These are phyloP conservation scores for Rhizopus stolonifer DNA, from an alignment of 371 early-diverging fungal genomes.

Conservation along the genomic window DNA sequence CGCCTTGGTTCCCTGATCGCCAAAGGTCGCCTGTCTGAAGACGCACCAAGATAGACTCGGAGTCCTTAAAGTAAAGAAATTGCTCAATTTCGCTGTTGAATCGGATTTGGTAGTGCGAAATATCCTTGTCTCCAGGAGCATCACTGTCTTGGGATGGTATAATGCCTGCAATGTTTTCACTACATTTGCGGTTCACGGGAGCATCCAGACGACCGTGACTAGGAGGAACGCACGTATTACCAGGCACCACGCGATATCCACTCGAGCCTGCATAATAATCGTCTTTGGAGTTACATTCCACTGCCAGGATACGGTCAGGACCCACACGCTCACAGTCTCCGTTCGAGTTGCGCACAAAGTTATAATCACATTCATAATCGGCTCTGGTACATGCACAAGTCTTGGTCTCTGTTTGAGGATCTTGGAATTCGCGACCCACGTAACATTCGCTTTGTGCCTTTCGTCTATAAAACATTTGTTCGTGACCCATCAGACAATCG, in stretches of 20 bases:
- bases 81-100: slow-evolving; percentile 54
- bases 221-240: slow-evolving; percentile 66
- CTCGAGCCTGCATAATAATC: slow-evolving; percentile 75
- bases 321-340: slow-evolving; percentile 62
- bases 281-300: slow-evolving; percentile 58
- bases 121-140: slow-evolving; percentile 27
- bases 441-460: slow-evolving; percentile 78
- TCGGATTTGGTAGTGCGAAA: slow-evolving; percentile 35
- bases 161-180: slow-evolving; percentile 33
- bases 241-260: slow-evolving; percentile 87
- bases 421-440: slow-evolving; percentile 67
- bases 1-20: slow-evolving; percentile 66
- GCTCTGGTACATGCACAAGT: slow-evolving; percentile 77
- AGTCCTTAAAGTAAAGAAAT: slow-evolving; percentile 56
- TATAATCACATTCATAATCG: slow-evolving; percentile 94
- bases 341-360: slow-evolving; percentile 60
- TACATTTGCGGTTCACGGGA: slow-evolving; percentile 63
- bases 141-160: slow-evolving; percentile 4
- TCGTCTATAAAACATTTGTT: slow-evolving; percentile 70
- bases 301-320: slow-evolving; percentile 50
- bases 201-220: slow-evolving; percentile 59
- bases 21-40: slow-evolving; percentile 60
- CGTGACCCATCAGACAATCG: slow-evolving; percentile 89
- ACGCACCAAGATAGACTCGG: slow-evolving; percentile 56
- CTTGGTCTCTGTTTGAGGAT: slow-evolving; percentile 51